Evolutionary conservation across 768 basidiomycete genomes (phyloP), one percentile per base, ranked within the genome.

Genomic region (Xerocomus potaroensis): DNA sequence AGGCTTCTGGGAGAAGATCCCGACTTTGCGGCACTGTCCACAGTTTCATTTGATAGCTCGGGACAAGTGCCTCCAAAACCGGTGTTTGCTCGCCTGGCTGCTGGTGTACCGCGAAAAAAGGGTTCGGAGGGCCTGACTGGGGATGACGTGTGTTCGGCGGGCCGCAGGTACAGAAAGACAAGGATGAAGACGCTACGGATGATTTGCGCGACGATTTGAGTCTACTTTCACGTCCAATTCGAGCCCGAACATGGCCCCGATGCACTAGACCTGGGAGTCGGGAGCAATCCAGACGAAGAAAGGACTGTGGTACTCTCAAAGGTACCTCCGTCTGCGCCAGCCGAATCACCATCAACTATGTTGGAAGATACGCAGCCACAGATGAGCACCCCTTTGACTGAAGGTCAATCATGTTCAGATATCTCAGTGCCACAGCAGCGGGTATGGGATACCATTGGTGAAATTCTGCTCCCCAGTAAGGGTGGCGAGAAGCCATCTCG

Each of bases 381-480:
- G 34, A 41, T 30, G 27, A 31, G 16, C 47, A 41, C 29, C 35
- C 34, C 56, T 7, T 33, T 16, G 41, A 14, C 38, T 3, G 36
- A 48, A 30, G 34, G 5, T 1, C 54, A 43, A 9, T 43, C 43
- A 14, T 37, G 56, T 27, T 37, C 47, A 10, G 57, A 54, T 24
- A 54, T 58, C 3, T 45, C 46, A 14, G 11, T 11, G 5, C 5
- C 31, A 8, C 53, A 91, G 88, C 60, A 73, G 22, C 87, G 80
- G 58, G 83, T 91, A 52, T 86, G 85, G 84, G 50, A 69, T 10
- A 78, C 81, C 9, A 69, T 82, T 11, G 78, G 81, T 16, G 85
- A 88, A 36, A 68, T 81, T 29, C 71, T 89, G 15, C 75, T 78
- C 68, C 78, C 80, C 15, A 78, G 77, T 12, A 69, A 77, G 55